Base-by-base conservation (phyloP, 768 basidiomycete species). In the Tephrocybe sp. region DNA sequence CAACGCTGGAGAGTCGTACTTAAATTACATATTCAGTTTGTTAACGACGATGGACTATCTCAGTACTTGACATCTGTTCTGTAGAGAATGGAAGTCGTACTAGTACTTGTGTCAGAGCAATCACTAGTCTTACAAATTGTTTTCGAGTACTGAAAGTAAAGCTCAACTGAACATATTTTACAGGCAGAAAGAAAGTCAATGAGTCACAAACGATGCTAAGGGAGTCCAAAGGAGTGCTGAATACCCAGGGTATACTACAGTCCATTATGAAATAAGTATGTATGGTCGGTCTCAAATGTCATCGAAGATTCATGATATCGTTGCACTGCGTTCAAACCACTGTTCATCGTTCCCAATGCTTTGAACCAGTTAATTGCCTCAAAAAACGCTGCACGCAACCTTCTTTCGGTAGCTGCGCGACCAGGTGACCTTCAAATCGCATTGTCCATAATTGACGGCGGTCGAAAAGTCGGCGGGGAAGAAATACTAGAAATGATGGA, bases 401-500 rank as follows among this genome's bases (percentile, higher is more conserved):
- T 64, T 67, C 58, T 74, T 72, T 45, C 56, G 58, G 59, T 77
- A 77, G 4, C 75, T 74, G 32, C 75, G 71, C 0, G 75, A 76
- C 62, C 66, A 70, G 14, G 74, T 77, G 23, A 78, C 73, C 49
- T 68, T 52, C 49, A 76, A 68, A 43, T 68, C 59, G 42, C 73
- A 73, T 55, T 77, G 74, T 26, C 74, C 75, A 36, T 61, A 65
- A 57, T 78, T 76, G 51, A 71, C 68, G 11, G 76, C 74, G 2
- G 74, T 73, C 22, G 74, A 73, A 17, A 55, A 69, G 48, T 77
- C 73, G 6, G 77, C 63, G 20, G 69, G 60, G 49, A 71, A 62
- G 59, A 61, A 74, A 61, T 77, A 77, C 76, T 77, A 20, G 9
- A 36, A 30, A 34, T 14, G 23, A 16, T 49, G 41, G 7, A n/a